Conservation (phyloP, 176 grass and related monocot species). For the Oryza officinalis region DNA sequence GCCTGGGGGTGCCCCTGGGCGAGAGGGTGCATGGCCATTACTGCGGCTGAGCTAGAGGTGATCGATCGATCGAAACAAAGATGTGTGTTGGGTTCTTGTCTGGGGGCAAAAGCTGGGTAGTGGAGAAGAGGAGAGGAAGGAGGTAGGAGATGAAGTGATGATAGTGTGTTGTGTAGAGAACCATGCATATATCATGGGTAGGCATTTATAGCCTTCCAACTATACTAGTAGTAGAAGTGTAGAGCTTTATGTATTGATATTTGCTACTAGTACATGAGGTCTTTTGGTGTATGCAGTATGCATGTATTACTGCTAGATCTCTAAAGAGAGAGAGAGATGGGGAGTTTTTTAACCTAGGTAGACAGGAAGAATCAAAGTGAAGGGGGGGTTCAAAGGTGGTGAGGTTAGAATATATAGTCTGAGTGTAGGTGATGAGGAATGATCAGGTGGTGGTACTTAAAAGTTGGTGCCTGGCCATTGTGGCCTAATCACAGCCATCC, state of each 20-base stretch:
- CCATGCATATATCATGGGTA: conserved; percentile 66
- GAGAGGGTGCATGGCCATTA: conserved; percentile 67
- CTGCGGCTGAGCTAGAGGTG: conserved; percentile 25
- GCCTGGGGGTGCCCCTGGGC: conserved; percentile 52
- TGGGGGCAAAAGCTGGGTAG: conserved; percentile 20
- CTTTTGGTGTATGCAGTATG: conserved; percentile 1
- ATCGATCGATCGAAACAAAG: conserved; percentile 4
- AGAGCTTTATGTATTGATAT: conserved; percentile 32
- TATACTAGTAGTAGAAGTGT: conserved; percentile 8
- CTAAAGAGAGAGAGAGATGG: background rate
- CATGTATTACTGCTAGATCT: conserved; percentile 38
- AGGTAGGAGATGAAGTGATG: conserved; percentile 38
- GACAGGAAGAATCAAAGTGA: conserved; percentile 85
- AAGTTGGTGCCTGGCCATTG: conserved; percentile 74
- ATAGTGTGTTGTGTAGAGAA: conserved; percentile 55
- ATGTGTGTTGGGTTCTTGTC: conserved; percentile 5
- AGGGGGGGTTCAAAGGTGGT: conserved; percentile 34
- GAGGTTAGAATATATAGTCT: conserved; percentile 50
- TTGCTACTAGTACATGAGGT: conserved; percentile 39
- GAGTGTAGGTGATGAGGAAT: conserved; percentile 45
- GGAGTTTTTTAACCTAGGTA: conserved; percentile 59
- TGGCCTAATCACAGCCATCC: conserved; percentile 76
- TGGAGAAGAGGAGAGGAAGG: conserved; percentile 20
- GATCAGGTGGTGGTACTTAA: conserved; percentile 87
- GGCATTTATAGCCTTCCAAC: conserved; percentile 80